Base-by-base conservation (phyloP, 805 yeast species). In the Saccharomycopsis amapae region DNA sequence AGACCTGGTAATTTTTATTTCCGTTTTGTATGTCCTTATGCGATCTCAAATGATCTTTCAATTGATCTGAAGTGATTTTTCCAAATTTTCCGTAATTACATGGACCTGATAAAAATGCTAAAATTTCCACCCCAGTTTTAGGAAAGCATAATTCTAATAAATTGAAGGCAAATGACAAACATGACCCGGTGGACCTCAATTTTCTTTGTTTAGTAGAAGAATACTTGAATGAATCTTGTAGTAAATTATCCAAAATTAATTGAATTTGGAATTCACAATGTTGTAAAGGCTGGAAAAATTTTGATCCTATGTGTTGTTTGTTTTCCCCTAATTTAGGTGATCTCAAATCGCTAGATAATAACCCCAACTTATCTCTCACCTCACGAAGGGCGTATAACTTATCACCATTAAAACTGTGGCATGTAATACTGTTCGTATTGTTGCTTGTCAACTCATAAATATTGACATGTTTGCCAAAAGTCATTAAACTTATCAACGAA, bases 51-150 rank as follows among this genome's bases (percentile, higher is more conserved):
- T 85, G 81, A 47, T 77, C 81, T 54, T 75, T 79, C 46, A 79
- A 64, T 22, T 65, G 62, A n/a, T 69, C 62, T 5, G 72, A 72
- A 9, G 79, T 85, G 28, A 81, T 74, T 32, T 64, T 56, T 2
- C 86, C 87, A 2, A 83, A 82, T 23, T 33, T 22, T 1, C 85
- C 85, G 50, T 63, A 63, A 0, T 85, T 81, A 53, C 82, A 75
- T 4, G 82, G 78, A 1, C 86, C 86, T 24, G 79, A 83, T 3
- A 74, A 57, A 55, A 79, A 79, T 20, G 73, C 59, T 56, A 78
- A 58, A 4, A 78, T 57, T 40, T 76, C 77, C 0, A 79, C 75
- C 1, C 83, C 83, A 1, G 72, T 62, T 24, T 73, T 68, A 0
- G 74, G 66, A 39, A 64, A 68, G 5, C 72, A 54, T 2, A 60